phyloP scores from a whole-genome alignment of 2,329 filamentous ascomycete genomes.

The Botrytis byssoidea region DNA sequence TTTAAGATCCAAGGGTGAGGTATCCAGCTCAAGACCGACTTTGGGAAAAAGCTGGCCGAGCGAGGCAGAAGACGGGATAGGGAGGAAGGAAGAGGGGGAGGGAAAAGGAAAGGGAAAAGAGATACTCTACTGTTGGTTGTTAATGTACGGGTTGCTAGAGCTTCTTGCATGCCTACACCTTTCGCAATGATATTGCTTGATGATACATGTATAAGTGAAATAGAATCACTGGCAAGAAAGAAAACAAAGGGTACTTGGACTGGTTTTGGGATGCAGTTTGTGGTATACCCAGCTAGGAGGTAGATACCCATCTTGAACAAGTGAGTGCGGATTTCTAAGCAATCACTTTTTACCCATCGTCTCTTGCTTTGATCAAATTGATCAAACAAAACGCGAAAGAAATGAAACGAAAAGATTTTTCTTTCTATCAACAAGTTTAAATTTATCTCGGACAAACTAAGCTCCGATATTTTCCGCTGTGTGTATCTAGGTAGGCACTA shows the following conservation, averaged over 20 bases:
- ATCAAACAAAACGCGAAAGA: background rate
- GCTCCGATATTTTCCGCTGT: background rate
- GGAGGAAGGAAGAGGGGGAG: background rate
- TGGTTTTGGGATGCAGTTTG: background rate
- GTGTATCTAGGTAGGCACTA: background rate
- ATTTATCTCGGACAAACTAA: background rate
- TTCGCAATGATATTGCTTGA: background rate
- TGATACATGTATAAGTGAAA: background rate
- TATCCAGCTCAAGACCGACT: constrained; percentile 10
- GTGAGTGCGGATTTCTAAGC: background rate
- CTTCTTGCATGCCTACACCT: background rate
- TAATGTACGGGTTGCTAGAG: background rate
- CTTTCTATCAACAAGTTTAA: too few relatives aligned
- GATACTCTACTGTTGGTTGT: background rate
- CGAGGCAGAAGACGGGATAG: constrained; percentile 2
- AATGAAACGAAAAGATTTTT: background rate
- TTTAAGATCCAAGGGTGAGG: background rate
- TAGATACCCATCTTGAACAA: background rate
- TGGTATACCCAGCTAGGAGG: background rate
- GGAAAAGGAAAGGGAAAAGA: background rate
- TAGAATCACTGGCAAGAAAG: background rate
- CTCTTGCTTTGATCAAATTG: background rate
- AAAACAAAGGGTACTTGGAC: background rate
- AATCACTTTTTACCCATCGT: background rate
- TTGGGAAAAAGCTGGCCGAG: background rate